These are phyloP conservation scores for Cenchrus fungigraminus DNA, from an alignment of 176 grass and related monocot genomes.

Conservation along the genomic window DNA sequence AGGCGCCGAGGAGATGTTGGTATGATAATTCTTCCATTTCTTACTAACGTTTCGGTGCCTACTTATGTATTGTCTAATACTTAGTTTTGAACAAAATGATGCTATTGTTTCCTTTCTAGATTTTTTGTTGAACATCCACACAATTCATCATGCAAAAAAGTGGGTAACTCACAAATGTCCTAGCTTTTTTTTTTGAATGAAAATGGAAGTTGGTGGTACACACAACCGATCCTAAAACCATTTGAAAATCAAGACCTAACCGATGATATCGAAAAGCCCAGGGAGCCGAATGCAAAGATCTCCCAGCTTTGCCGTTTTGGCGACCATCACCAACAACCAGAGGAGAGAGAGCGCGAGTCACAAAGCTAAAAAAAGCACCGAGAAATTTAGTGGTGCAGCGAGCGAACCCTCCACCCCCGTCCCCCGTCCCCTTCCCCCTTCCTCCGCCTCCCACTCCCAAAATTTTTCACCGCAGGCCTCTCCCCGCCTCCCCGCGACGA, in stretches of 20 bases:
- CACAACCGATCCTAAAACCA: not conserved
- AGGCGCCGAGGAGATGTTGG: not conserved
- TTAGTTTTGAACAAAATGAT: not conserved
- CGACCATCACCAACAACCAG: conserved; percentile 37
- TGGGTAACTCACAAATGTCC: not conserved
- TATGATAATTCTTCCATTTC: not conserved
- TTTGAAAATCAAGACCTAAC: not conserved
- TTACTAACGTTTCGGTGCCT: too few species aligned
- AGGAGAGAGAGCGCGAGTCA: conserved; percentile 36
- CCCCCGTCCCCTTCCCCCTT: not conserved
- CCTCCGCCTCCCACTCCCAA: conserved; percentile 17
- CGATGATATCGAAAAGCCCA: not conserved
- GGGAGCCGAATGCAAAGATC: not conserved
- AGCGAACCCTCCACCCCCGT: not conserved
- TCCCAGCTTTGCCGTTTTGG: conserved; percentile 36
- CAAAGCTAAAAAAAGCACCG: conserved; percentile 57
- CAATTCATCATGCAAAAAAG: not conserved
- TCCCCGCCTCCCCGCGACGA: conserved; percentile 24
- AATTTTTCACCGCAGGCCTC: conserved; percentile 25
- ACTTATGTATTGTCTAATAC: not conserved
- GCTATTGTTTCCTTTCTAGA: not conserved
- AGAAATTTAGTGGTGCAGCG: conserved; percentile 54
- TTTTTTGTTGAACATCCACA: not conserved
- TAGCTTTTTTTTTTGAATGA: not conserved
- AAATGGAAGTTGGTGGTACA: not conserved